phyloP scores from a whole-genome alignment of 1,284 basidiomycete species.

The Irpex sp. region DNA sequence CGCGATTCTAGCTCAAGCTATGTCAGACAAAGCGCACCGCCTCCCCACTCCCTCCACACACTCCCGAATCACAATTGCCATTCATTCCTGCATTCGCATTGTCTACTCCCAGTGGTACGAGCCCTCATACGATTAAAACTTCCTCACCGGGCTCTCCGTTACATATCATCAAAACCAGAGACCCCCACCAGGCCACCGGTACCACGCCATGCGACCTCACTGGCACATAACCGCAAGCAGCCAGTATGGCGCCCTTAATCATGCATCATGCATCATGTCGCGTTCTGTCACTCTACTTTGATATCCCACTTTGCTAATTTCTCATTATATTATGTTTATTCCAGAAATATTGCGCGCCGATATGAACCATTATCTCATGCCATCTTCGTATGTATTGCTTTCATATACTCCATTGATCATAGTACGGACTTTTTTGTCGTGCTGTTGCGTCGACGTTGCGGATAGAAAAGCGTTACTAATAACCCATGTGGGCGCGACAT shows the following conservation, averaged over 20 bases:
- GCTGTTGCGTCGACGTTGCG: not conserved
- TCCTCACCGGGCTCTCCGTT: constrained; percentile 47
- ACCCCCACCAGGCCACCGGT: constrained; percentile 36
- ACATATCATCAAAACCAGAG: constrained; percentile 42
- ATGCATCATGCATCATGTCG: not conserved
- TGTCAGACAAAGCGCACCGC: constrained; percentile 33
- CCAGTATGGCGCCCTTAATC: constrained; percentile 29
- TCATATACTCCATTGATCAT: not conserved
- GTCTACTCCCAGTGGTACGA: constrained; percentile 43
- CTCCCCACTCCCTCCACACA: constrained; percentile 48
- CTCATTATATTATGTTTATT: not conserved
- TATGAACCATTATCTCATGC: not conserved
- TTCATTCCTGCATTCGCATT: constrained; percentile 44
- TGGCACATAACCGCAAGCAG: constrained; percentile 20
- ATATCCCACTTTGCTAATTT: constrained; percentile 17
- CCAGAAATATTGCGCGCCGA: not conserved
- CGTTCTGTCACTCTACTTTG: constrained; percentile 13
- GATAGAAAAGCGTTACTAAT: not conserved
- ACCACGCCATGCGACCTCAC: constrained; percentile 23
- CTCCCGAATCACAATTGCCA: constrained; percentile 62
- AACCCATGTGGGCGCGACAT: not conserved
- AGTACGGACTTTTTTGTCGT: not conserved
- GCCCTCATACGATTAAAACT: constrained; percentile 41
- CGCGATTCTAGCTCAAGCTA: constrained; percentile 57
- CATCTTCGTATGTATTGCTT: not conserved